These are phyloP conservation scores for Warburgia ugandensis DNA, from an alignment of 164 flowering plant species.

Conservation along the genomic window DNA sequence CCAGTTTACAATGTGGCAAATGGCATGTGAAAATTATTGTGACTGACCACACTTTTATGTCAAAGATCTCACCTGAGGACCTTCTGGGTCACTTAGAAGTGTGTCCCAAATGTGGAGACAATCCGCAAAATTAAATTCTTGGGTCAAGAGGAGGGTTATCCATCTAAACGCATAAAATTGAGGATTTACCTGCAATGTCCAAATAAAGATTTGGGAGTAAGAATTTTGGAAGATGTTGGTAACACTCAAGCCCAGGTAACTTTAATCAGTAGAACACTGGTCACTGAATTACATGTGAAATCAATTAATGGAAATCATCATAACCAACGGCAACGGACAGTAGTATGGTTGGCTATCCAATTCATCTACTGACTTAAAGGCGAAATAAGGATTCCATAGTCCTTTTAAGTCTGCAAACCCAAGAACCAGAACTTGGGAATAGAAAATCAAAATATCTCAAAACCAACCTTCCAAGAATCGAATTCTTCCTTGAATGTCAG, in stretches of 20 bases:
- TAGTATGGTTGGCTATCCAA: too few relatives aligned
- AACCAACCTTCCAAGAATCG: too few relatives aligned
- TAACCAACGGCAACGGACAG: too few relatives aligned
- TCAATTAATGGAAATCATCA: background rate
- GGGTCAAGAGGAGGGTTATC: conserved; percentile 96
- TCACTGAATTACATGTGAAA: background rate
- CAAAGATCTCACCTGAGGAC: conserved; percentile 60
- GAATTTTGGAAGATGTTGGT: background rate
- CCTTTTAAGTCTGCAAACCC: too few relatives aligned
- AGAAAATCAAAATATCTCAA: too few relatives aligned
- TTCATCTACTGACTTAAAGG: too few relatives aligned
- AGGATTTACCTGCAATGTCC: conserved; percentile 73
- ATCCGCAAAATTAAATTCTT: conserved; percentile 91
- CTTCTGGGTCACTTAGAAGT: conserved; percentile 90
- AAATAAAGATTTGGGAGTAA: conserved; percentile 4
- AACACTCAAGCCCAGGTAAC: background rate
- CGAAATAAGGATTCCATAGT: too few relatives aligned
- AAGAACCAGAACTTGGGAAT: too few relatives aligned
- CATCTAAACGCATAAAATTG: conserved; percentile 97
- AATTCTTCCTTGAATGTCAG: too few relatives aligned
- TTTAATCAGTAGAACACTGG: background rate
- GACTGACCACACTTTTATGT: background rate
- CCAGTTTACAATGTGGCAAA: background rate
- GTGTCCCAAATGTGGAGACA: conserved; percentile 94
- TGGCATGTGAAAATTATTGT: background rate